Evolutionary conservation across 768 basidiomycete genomes (phyloP).

Genomic region (Roridomyces roridus): DNA sequence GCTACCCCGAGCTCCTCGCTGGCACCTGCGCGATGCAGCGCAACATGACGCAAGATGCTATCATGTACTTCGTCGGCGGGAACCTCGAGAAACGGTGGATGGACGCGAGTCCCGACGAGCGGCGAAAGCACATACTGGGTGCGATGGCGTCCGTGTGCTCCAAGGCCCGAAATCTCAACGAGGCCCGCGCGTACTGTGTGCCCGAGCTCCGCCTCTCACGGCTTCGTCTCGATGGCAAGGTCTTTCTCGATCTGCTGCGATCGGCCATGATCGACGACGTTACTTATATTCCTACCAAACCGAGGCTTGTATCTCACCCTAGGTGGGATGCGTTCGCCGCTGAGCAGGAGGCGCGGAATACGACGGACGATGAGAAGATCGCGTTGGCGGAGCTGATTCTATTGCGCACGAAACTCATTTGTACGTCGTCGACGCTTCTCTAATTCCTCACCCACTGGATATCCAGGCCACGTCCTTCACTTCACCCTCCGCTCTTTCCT

Average conservation of each 20-base stretch:
- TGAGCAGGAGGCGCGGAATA: not conserved
- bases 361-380: not conserved
- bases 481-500: conserved; percentile 16
- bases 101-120: not conserved
- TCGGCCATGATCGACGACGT: conserved; percentile 4
- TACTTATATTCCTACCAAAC: not conserved
- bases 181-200: not conserved
- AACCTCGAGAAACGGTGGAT: conserved; percentile 17
- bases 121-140: conserved; percentile 1
- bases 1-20: not conserved
- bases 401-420: conserved; percentile 15
- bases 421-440: not conserved
- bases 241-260: conserved; percentile 8
- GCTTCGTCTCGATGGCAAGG: conserved; percentile 14
- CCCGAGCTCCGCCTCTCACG: conserved; percentile 7
- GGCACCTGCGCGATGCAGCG: conserved; percentile 19
- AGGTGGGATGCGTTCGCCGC: too few relatives aligned
- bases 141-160: conserved; percentile 12
- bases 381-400: conserved; percentile 2
- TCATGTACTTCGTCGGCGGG: conserved; percentile 1
- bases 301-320: too few relatives aligned
- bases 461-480: conserved; percentile 5
- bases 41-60: conserved; percentile 5
- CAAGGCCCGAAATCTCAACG: conserved; percentile 10
- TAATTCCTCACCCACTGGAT: too few relatives aligned